Conservation (phyloP, 176 grass and related monocot species). For the Hyparrhenia diplandra region DNA sequence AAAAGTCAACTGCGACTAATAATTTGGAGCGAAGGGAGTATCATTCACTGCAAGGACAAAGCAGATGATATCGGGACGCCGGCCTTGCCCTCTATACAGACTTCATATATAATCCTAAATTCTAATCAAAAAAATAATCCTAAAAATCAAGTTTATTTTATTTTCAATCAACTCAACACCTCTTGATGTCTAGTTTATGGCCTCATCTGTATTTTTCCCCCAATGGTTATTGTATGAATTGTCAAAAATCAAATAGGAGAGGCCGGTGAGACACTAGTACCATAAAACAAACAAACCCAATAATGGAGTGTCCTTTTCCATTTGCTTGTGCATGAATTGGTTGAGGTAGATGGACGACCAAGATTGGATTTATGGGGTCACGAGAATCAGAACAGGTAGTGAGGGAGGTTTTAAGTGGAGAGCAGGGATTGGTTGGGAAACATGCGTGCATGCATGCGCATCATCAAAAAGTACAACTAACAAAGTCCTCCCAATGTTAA, state of each 20-base stretch:
- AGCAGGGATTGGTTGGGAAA: background rate
- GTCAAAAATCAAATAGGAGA: too few species aligned
- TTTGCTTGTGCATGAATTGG: background rate
- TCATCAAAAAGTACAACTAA: constrained; percentile 19
- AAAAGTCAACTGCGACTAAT: too few species aligned
- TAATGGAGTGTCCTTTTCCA: background rate
- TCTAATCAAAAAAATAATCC: too few species aligned
- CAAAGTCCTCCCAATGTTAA: background rate
- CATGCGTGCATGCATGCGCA: background rate
- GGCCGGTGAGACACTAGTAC: background rate
- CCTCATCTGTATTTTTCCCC: too few species aligned
- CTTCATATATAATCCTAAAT: too few species aligned
- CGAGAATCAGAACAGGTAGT: background rate
- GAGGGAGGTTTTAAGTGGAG: background rate
- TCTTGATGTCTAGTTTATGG: too few species aligned
- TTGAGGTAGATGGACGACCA: constrained; percentile 1
- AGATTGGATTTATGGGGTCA: constrained; percentile 24
- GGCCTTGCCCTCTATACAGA: too few species aligned
- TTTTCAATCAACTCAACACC: background rate
- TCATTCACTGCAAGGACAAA: too few species aligned
- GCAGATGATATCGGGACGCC: too few species aligned
- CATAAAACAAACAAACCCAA: background rate
- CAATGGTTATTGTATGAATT: too few species aligned
- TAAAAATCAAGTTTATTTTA: too few species aligned
- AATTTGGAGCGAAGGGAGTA: too few species aligned